Conservation (phyloP, 2,329 filamentous ascomycete genomes). For the Penicillium sp. region DNA sequence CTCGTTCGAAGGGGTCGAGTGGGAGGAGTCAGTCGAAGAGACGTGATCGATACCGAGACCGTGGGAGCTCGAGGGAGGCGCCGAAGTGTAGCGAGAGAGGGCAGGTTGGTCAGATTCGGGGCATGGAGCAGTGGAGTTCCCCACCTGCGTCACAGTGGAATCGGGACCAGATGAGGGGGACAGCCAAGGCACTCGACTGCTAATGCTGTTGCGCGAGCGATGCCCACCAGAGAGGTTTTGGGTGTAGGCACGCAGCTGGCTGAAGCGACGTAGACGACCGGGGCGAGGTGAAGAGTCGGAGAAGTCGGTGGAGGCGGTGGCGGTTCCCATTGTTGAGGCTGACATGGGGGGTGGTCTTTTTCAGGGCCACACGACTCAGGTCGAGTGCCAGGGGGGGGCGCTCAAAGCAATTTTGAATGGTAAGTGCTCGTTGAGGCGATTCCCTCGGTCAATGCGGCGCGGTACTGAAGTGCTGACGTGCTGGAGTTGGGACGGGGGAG, state of each 20-base stretch:
- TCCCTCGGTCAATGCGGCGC: constrained; percentile 1
- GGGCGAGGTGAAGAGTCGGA: constrained; percentile 37
- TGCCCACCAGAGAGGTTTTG: constrained; percentile 33
- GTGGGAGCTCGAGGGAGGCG: constrained; percentile 22
- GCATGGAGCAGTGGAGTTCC: constrained; percentile 31
- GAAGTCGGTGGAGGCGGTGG: constrained; percentile 42
- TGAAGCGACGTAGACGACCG: constrained; percentile 45
- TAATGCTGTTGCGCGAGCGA: constrained; percentile 41
- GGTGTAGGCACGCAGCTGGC: constrained; percentile 46
- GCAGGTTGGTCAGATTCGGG: constrained; percentile 34
- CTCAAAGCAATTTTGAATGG: constrained; percentile 1
- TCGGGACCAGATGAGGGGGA: constrained; percentile 34
- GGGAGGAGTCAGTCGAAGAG: constrained; percentile 33
- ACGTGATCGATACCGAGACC: constrained; percentile 18
- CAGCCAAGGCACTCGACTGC: constrained; percentile 42
- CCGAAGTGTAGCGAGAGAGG: constrained; percentile 28
- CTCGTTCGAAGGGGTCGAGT: constrained; percentile 35
- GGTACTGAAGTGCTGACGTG: no score
- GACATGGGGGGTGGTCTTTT: constrained; percentile 24
- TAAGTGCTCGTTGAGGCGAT: not conserved
- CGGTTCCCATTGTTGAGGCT: constrained; percentile 31
- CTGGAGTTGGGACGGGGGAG: not conserved
- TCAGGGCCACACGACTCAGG: not conserved
- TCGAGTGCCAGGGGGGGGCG: not conserved
- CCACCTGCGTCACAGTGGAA: constrained; percentile 28